Percentiles rank a stretch among this genome's conserved stretches.
phyloP scores from a whole-genome alignment of 1,139 yeast species.

The Pneumocystis oryctolagi region DNA sequence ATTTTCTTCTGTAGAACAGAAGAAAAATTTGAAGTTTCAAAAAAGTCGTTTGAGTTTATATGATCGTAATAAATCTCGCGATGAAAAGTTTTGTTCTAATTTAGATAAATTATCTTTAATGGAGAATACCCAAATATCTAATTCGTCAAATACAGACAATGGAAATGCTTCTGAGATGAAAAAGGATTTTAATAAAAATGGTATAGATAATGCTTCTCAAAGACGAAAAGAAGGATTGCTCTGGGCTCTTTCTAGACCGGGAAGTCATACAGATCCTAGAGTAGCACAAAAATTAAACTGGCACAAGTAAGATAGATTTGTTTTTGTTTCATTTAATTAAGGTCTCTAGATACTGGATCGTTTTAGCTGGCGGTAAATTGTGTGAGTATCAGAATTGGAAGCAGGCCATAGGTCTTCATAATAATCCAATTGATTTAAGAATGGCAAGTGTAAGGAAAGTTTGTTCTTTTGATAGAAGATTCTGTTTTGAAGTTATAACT shows the following conservation, averaged over 20 bases:
- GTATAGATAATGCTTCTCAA: not conserved
- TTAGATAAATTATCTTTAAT: not conserved
- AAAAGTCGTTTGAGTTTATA: not conserved
- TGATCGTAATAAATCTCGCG: not conserved
- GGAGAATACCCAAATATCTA: not conserved
- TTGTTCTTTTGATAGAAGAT: constrained; percentile 32
- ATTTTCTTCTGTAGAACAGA: not conserved
- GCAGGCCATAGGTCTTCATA: constrained; percentile 45
- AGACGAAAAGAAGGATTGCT: constrained; percentile 40
- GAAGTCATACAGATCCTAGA: constrained; percentile 29
- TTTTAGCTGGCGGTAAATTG: constrained; percentile 48
- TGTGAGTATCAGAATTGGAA: constrained; percentile 74
- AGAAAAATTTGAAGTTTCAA: not conserved
- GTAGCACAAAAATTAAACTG: constrained; percentile 45
- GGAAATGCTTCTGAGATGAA: not conserved
- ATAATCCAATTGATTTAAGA: constrained; percentile 58
- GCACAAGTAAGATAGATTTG: constrained; percentile 46
- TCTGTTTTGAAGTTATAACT: constrained; percentile 65
- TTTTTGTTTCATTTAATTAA: not conserved
- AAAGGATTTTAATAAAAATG: not conserved
- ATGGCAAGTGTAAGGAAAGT: constrained; percentile 49
- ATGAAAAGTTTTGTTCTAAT: not conserved
- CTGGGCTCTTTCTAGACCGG: constrained; percentile 38
- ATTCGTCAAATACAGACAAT: not conserved
- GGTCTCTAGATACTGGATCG: constrained; percentile 44